These are phyloP conservation scores for Coemansia umbellata DNA, from an alignment of 192 early-diverging fungal genomes.

Conservation along the genomic window DNA sequence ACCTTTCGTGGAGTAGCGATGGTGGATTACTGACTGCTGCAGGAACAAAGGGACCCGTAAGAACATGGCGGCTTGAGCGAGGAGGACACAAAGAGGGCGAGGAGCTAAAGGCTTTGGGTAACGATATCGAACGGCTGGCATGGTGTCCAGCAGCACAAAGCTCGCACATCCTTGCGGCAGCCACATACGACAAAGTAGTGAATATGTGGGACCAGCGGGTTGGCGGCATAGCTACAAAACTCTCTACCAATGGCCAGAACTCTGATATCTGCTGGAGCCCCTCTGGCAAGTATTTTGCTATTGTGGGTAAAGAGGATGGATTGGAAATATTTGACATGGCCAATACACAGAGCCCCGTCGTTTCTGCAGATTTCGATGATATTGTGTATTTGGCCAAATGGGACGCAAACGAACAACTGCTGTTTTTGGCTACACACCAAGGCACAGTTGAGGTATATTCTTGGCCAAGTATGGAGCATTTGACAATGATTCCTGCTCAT, in stretches of 20 bases:
- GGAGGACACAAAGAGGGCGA: slow-evolving; percentile 51
- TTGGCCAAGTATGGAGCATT: slow-evolving; percentile 40
- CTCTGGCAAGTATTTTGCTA: slow-evolving; percentile 26
- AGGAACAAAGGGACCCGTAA: slow-evolving; percentile 23
- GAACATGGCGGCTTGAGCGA: slow-evolving; percentile 38
- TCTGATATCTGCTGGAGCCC: slow-evolving; percentile 39
- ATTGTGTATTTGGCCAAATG: slow-evolving; percentile 17
- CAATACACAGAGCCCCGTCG: slow-evolving; percentile 6
- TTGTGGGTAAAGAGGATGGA: slow-evolving; percentile 25
- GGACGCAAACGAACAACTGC: slow-evolving; percentile 16
- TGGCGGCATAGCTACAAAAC: not conserved
- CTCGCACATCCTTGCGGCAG: slow-evolving; percentile 22
- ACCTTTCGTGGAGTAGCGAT: slow-evolving; percentile 50
- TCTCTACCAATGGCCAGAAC: slow-evolving; percentile 12
- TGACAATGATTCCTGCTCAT: slow-evolving; percentile 27
- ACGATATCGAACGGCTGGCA: slow-evolving; percentile 27
- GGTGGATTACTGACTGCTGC: slow-evolving; percentile 36
- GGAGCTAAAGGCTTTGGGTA: slow-evolving; percentile 23
- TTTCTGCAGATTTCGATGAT: slow-evolving; percentile 18
- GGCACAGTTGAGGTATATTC: slow-evolving; percentile 34
- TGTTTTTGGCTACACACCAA: slow-evolving; percentile 30
- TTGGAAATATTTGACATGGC: slow-evolving; percentile 35
- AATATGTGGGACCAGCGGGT: slow-evolving; percentile 37
- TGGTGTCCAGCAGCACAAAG: slow-evolving; percentile 27
- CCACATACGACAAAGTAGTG: slow-evolving; percentile 29